phyloP scores from a whole-genome alignment of 306 rosid genomes.

The Rubus idaeus region DNA sequence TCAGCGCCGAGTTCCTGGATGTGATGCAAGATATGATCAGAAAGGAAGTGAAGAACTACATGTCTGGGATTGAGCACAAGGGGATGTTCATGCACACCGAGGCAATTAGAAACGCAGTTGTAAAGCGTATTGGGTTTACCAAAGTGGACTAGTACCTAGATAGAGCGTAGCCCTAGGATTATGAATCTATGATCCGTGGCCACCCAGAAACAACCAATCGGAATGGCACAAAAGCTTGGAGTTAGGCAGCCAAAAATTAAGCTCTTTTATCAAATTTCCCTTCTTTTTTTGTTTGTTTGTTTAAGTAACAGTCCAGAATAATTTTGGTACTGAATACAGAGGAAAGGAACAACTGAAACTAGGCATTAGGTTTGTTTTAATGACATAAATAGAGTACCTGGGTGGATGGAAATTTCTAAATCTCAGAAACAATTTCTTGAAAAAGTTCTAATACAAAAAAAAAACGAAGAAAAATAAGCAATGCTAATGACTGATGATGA shows the following conservation, averaged over 20 bases:
- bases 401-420: not conserved
- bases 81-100: constrained; percentile 57
- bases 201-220: not conserved
- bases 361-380: constrained; percentile 13
- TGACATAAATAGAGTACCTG: not conserved
- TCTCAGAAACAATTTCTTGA: not conserved
- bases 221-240: not conserved
- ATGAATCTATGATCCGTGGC: constrained; percentile 5
- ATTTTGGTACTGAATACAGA: constrained; percentile 50
- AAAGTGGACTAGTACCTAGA: constrained; percentile 42
- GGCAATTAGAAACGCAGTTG: constrained; percentile 55
- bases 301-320: constrained; percentile 38
- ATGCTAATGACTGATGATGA: too few species aligned
- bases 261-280: constrained; percentile 25
- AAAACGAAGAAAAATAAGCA: too few species aligned
- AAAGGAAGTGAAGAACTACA: constrained; percentile 69
- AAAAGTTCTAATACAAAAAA: not conserved
- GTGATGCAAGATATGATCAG: constrained; percentile 84
- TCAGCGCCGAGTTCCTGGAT: constrained; percentile 54
- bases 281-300: constrained; percentile 12
- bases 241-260: constrained; percentile 4
- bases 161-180: constrained; percentile 15
- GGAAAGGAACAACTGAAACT: constrained; percentile 14
- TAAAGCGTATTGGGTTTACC: constrained; percentile 56
- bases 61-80: constrained; percentile 67